Evolutionary conservation across 2,329 filamentous ascomycete genomes (phyloP).

Genomic region (Lasiodiplodia theobromae): DNA sequence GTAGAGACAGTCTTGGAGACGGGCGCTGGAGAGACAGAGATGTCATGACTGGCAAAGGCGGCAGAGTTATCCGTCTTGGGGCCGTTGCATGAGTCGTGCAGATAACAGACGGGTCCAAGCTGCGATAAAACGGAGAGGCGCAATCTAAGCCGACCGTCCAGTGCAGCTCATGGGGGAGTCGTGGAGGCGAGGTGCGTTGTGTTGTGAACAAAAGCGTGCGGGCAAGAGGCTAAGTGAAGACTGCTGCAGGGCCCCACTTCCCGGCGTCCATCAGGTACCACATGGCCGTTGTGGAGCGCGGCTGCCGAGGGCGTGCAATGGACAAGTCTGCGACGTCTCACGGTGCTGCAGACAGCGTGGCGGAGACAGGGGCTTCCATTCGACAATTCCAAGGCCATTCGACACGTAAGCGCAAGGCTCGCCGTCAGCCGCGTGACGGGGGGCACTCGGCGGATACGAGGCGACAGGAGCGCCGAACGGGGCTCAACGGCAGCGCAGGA

Average conservation of each 20-base stretch:
- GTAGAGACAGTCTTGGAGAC: background rate
- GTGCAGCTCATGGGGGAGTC: background rate
- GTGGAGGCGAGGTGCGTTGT: too few species aligned
- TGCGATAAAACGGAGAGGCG: conserved; percentile 7
- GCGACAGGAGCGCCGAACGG: background rate
- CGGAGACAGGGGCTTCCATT: background rate
- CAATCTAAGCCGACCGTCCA: conserved; percentile 5
- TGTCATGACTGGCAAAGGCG: background rate
- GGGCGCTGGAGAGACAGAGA: background rate
- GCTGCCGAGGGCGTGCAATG: background rate
- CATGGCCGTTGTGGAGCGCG: background rate
- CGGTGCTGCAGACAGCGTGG: background rate
- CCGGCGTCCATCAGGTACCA: background rate
- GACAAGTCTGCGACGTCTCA: background rate
- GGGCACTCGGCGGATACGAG: conserved; percentile 3
- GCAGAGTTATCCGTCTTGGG: conserved; percentile 8
- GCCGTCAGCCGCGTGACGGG: background rate
- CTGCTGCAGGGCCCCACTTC: background rate
- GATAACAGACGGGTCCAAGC: conserved; percentile 12
- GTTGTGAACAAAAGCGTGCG: background rate
- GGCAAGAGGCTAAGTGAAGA: background rate
- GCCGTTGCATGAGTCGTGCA: conserved; percentile 13
- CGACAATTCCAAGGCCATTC: background rate
- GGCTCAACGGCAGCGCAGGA: background rate
- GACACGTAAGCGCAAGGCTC: conserved; percentile 7